Evolutionary conservation across 441 rosid species (phyloP).

Genomic region (Populus hybrid): DNA sequence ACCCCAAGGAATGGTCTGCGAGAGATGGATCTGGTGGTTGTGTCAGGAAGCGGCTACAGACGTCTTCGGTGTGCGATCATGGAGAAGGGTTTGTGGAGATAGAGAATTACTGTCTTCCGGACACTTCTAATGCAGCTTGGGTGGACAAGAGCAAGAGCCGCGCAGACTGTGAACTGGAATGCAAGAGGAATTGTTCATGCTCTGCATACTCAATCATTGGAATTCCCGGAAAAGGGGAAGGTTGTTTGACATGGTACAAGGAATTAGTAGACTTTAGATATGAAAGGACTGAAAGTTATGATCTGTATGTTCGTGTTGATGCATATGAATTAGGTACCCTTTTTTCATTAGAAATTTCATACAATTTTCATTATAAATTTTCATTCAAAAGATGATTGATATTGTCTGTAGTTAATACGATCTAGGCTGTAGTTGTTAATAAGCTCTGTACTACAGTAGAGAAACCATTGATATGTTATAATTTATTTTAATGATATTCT

Average conservation of each 20-base stretch:
- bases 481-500: too few species aligned
- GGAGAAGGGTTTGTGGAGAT: slow-evolving; percentile 30
- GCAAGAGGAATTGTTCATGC: slow-evolving; percentile 28
- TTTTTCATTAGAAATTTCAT: too few species aligned
- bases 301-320: slow-evolving; percentile 21
- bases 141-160: neutral
- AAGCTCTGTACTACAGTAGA: too few species aligned
- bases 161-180: slow-evolving; percentile 13
- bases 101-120: slow-evolving; percentile 21
- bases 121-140: slow-evolving; percentile 17
- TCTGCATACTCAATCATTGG: too few species aligned
- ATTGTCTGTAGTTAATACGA: too few species aligned
- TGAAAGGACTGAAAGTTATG: neutral
- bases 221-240: neutral
- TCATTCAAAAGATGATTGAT: neutral
- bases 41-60: slow-evolving; percentile 9
- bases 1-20: neutral
- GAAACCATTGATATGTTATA: too few species aligned
- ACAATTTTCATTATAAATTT: neutral
- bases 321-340: slow-evolving; percentile 20
- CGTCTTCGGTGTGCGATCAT: slow-evolving; percentile 7
- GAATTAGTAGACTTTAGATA: slow-evolving; percentile 12
- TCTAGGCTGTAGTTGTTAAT: neutral
- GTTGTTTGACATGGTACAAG: slow-evolving; percentile 26
- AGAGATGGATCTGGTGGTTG: slow-evolving; percentile 28